Evolutionary conservation across 192 early-diverging fungal genomes (phyloP), one percentile per base, ranked within the genome.

Genomic region (Backusella sp.): DNA sequence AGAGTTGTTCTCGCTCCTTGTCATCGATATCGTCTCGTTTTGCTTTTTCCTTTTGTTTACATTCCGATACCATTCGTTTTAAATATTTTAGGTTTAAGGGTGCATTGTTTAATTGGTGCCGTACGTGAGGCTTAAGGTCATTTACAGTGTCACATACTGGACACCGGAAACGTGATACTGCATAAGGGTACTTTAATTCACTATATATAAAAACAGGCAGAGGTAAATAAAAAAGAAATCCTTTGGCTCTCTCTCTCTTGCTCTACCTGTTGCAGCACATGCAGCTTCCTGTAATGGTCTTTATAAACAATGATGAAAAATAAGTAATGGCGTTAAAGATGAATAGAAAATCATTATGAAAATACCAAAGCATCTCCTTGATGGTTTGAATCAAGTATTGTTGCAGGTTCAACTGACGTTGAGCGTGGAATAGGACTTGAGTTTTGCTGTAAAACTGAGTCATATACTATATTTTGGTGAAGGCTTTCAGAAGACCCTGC

Each of bases 71-170:
- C 2, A 73, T 19, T 37, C 49, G 56, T 46, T 73, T 83, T 28
- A 83, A 34, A 3, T 67, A 36, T 36, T 37, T 56, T 14, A 83
- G 36, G 2, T 75, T 66, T 32, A 79, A 66, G 11, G 82, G 77
- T 70, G 66, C 39, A 37, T 36, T 78, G 32, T 32, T 67, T 66
- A 44, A 37, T 70, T 17, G 68, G 0, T 34, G 30, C 14, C 44
- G 68, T 32, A 79, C 28, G 23, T 62, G 73, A 32, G 87, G 83
- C 32, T 85, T 83, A 28, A 94, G 74, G 66, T 95, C 92, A 78
- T 95, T 95, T 70, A 95, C 88, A 0, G 94, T 94, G 37, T 95
- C 92, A 85, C 97, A 98, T 9, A 96, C 92, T 8, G 96, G 94
- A 83, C 97, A 98, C 49, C 92, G 87, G 80, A 96, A 98, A 76